Evolutionary conservation across 352 stramenopile genomes (phyloP).

Genomic region (Elongisporangium senticosum): DNA sequence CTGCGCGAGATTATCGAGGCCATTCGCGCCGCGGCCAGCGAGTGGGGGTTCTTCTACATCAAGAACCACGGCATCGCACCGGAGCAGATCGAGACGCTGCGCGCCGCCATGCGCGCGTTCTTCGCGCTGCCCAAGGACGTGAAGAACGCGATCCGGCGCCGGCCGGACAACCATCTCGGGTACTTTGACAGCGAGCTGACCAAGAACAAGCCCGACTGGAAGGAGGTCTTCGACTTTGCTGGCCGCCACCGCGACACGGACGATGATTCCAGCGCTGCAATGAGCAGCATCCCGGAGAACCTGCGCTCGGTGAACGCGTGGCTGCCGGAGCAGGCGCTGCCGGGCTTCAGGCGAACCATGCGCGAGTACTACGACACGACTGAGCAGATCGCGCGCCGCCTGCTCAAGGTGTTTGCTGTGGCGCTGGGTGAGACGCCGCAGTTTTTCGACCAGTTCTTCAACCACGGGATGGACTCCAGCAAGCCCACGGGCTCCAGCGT

Average conservation of each 20-base stretch:
- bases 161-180: slow-evolving; percentile 62
- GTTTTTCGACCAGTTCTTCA: slow-evolving; percentile 38
- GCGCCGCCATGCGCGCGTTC: slow-evolving; percentile 46
- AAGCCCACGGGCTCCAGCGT: slow-evolving; percentile 55
- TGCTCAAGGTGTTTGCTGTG: slow-evolving; percentile 32
- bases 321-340: slow-evolving; percentile 20
- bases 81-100: slow-evolving; percentile 45
- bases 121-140: slow-evolving; percentile 61
- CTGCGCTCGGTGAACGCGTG: slow-evolving; percentile 82
- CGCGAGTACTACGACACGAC: slow-evolving; percentile 21
- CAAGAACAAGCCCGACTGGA: slow-evolving; percentile 85
- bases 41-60: slow-evolving; percentile 89
- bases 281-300: slow-evolving; percentile 30
- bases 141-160: slow-evolving; percentile 50
- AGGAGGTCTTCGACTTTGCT: slow-evolving; percentile 63
- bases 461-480: neutral
- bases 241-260: slow-evolving; percentile 8
- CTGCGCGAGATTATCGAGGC: slow-evolving; percentile 24
- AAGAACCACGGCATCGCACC: slow-evolving; percentile 51
- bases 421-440: slow-evolving; percentile 19
- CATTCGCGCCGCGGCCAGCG: slow-evolving; percentile 37
- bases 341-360: slow-evolving; percentile 30
- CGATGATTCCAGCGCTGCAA: slow-evolving; percentile 16
- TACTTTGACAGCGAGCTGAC: slow-evolving; percentile 91
- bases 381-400: slow-evolving; percentile 22